These are phyloP conservation scores for Medicago arabica DNA, from an alignment of 306 rosid genomes.

Conservation along the genomic window DNA sequence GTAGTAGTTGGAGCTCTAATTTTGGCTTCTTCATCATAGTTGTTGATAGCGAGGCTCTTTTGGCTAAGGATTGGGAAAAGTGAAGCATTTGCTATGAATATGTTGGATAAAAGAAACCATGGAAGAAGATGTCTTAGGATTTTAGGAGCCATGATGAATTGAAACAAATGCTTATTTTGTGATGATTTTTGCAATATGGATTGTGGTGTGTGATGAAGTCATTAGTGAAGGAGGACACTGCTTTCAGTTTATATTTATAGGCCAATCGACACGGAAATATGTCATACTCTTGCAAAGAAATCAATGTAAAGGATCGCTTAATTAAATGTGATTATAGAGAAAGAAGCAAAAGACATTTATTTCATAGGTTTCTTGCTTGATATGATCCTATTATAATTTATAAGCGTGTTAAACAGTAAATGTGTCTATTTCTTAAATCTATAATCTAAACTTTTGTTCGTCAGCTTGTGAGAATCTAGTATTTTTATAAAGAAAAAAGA, in stretches of 20 bases:
- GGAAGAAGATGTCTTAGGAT: not conserved
- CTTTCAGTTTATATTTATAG: not conserved
- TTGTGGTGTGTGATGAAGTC: not conserved
- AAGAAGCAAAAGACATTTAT: too few species aligned
- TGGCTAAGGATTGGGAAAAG: too few species aligned
- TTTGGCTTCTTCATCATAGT: not conserved
- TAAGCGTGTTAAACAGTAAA: too few species aligned
- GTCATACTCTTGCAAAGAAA: not conserved
- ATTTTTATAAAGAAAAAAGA: too few species aligned
- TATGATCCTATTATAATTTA: too few species aligned
- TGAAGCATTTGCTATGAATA: not conserved
- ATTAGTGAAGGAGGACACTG: not conserved
- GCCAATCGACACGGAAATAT: not conserved
- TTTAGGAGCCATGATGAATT: constrained; percentile 6
- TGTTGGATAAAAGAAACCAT: not conserved
- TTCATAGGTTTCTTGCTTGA: too few species aligned
- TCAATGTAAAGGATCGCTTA: not conserved
- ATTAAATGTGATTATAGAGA: not conserved
- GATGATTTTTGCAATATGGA: not conserved
- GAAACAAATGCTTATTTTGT: not conserved
- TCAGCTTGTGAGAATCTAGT: too few species aligned
- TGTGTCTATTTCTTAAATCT: too few species aligned
- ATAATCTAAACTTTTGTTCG: too few species aligned
- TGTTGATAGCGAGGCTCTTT: not conserved
- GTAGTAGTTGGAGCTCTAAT: not conserved